Evolutionary conservation across 2,329 filamentous ascomycete species (phyloP).

Genomic region (Ophiostoma novo-ulmi): DNA sequence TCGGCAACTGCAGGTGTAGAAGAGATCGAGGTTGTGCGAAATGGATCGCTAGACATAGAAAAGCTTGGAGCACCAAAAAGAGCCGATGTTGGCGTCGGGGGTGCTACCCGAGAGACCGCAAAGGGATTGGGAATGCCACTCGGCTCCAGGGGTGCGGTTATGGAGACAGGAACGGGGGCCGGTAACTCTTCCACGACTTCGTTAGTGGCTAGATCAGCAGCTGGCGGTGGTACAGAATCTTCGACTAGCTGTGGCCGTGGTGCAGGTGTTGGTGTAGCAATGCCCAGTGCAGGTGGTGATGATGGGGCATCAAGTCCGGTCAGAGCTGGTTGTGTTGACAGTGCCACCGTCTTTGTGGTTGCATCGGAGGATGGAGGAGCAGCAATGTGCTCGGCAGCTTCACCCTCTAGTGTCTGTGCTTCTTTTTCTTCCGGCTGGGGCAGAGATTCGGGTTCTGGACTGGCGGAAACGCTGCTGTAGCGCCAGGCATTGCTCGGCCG

Average conservation of each 20-base stretch:
- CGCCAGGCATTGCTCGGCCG: constrained; percentile 66
- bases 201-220: not conserved
- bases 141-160: not conserved
- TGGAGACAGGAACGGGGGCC: not conserved
- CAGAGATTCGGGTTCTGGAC: constrained; percentile 61
- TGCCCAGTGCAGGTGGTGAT: not conserved
- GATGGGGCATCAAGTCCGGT: not conserved
- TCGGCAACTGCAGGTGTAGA: not conserved
- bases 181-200: not conserved
- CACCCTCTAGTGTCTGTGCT: constrained; percentile 13
- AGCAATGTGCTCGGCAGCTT: not conserved
- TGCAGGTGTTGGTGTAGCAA: constrained; percentile 18
- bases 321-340: not conserved
- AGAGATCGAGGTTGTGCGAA: not conserved
- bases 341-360: not conserved
- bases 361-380: too few species aligned
- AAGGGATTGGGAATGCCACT: constrained; percentile 17
- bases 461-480: constrained; percentile 65
- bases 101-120: not conserved
- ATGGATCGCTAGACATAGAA: not conserved
- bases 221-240: not conserved
- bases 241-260: constrained; percentile 3
- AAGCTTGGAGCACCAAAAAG: constrained; percentile 16
- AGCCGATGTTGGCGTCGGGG: constrained; percentile 2
- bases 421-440: constrained; percentile 35